Evolutionary conservation across 257 asterid genomes (phyloP), one percentile per base, ranked within the genome.

Genomic region (Forsythia viridissima): DNA sequence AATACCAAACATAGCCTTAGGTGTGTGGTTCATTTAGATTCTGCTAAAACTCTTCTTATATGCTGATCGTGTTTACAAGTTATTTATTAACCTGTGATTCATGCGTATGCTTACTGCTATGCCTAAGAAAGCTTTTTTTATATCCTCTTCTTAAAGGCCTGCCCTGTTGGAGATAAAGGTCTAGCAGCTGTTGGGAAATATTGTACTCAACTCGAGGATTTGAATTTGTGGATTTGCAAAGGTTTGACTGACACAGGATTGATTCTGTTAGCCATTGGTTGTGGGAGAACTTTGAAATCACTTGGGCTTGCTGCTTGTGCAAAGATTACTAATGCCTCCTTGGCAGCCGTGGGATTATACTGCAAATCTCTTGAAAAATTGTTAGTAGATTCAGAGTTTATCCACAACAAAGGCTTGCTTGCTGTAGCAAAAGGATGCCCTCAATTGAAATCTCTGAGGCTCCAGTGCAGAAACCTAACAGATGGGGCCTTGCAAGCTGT

Each of bases 241-340:
- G 96, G 94, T 63, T 67, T 94, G 89, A 90, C 94, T 57, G 97
- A 94, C 41, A 77, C 67, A 51, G 97, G 98, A 70, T 80, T 94
- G 85, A 89, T 88, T 70, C 85, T 79, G 77, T 82, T 94, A 84
- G 92, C 84, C 80, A 43, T 76, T 89, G 92, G 93, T 71, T 84
- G 92, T 79, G 94, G 97, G 79, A 86, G 79, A 82, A 88, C 87
- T 21, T 82, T 94, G 88, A 92, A 89, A 82, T 87, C 97, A 21
- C 92, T 94, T 81, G 95, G 93, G 75, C 71, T 94, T 81, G 98
- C 96, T 80, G 93, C 91, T 74, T 92, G 98, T 86, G 90, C 89
- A 70, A 88, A 84, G 83, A 80, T 94, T 79, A 89, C 93, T 4
- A 97, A 92, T 74, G 57, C 85, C 77, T 92, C 98, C 24, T 80